phyloP scores from a whole-genome alignment of 2,329 filamentous ascomycete genomes.

The Mycosphaerella sp. region DNA sequence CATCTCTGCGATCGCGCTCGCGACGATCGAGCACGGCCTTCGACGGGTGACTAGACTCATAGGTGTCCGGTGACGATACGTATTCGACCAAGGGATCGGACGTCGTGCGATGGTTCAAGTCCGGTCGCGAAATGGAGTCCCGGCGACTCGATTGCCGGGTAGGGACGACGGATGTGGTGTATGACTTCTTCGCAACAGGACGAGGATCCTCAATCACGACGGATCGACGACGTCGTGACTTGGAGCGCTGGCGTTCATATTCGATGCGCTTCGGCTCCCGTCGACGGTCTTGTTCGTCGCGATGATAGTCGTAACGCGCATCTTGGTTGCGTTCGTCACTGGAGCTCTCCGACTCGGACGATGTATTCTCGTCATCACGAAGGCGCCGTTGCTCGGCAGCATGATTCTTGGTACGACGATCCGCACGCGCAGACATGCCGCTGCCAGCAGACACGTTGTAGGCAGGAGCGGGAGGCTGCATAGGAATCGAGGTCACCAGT shows the following conservation, averaged over 20 bases:
- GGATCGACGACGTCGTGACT: constrained; percentile 10
- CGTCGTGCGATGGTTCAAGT: neutral
- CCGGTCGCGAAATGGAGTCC: neutral
- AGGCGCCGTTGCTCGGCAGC: neutral
- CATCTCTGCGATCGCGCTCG: constrained; percentile 20
- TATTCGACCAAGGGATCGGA: constrained; percentile 3
- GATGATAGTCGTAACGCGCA: neutral
- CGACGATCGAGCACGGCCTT: constrained; percentile 18
- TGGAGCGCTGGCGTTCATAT: constrained; percentile 11
- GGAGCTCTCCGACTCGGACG: constrained; percentile 8
- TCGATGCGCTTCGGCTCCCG: constrained; percentile 5
- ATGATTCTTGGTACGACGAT: constrained; percentile 2
- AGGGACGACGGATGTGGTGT: constrained; percentile 2
- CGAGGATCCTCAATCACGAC: constrained; percentile 2
- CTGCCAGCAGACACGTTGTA: constrained; percentile 7
- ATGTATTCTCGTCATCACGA: constrained; percentile 10
- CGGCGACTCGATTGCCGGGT: neutral
- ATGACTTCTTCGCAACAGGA: neutral
- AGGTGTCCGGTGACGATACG: constrained; percentile 22
- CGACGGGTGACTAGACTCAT: constrained; percentile 25
- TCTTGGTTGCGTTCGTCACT: constrained; percentile 12
- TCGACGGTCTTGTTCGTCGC: constrained; percentile 1
- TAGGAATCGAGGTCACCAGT: constrained; percentile 15
- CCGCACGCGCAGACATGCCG: constrained; percentile 11
- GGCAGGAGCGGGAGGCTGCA: constrained; percentile 5